A percentile compares a stretch with the other conserved stretches of the same genome.
phyloP scores from a whole-genome alignment of 257 asterid genomes.

The Handroanthus guayacan region DNA sequence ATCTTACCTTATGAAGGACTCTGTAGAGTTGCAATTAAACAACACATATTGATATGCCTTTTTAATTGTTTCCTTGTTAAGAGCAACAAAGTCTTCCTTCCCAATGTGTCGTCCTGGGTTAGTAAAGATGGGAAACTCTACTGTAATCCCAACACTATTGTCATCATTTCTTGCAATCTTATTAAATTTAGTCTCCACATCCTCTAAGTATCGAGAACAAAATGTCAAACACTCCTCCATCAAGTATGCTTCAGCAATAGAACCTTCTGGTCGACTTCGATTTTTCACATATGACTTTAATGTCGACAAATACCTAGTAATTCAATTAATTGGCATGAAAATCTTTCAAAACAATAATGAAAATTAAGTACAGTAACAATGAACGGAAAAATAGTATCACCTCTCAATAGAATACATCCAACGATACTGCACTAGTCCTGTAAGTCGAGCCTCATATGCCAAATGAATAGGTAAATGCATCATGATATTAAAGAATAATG shows the following conservation, averaged over 20 bases:
- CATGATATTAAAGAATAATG: no score
- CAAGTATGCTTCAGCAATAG: no score
- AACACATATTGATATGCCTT: no score
- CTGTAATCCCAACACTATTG: neutral
- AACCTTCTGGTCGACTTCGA: slow-evolving; percentile 22
- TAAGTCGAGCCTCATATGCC: no score
- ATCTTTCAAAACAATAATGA: no score
- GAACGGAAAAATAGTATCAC: no score
- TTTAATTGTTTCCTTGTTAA: neutral
- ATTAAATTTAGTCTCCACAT: slow-evolving; percentile 14
- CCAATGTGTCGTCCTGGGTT: neutral
- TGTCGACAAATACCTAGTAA: slow-evolving; percentile 16
- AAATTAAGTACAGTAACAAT: no score
- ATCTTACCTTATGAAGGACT: slow-evolving; percentile 3
- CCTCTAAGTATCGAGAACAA: slow-evolving; percentile 27
- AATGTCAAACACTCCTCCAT: slow-evolving; percentile 11
- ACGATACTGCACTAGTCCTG: no score
- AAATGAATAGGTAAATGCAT: no score
- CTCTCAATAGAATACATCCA: no score
- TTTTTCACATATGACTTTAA: slow-evolving; percentile 17
- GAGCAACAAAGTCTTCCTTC: neutral
- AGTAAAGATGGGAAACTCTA: neutral
- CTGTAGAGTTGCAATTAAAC: no score
- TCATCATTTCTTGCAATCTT: neutral
- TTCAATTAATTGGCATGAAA: no score